Percentiles rank a stretch among this genome's conserved stretches.
These are phyloP conservation scores for Caloboletus firmus DNA, from an alignment of 1,284 basidiomycete species.

Conservation along the genomic window DNA sequence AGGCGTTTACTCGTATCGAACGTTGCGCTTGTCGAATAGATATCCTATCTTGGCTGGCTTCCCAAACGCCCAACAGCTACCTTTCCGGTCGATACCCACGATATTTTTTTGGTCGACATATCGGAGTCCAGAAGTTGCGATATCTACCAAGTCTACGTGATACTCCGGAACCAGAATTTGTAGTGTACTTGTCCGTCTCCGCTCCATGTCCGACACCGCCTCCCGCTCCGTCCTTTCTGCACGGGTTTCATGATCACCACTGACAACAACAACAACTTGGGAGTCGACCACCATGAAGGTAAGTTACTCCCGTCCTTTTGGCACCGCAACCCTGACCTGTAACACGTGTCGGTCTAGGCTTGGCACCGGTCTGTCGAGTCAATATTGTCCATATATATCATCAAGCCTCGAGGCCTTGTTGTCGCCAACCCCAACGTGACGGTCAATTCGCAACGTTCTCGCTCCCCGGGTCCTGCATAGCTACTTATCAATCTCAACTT, in stretches of 20 bases:
- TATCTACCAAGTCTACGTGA: no score
- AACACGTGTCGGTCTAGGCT: conserved; percentile 8
- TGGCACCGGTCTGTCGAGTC: background rate
- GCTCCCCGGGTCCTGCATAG: background rate
- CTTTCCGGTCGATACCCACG: conserved; percentile 6
- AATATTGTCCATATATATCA: conserved; percentile 19
- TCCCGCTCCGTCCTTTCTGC: background rate
- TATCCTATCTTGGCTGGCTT: conserved; percentile 4
- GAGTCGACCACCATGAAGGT: no score
- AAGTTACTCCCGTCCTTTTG: no score
- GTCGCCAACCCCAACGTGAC: conserved; percentile 14
- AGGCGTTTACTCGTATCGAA: background rate
- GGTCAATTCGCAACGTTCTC: conserved; percentile 13
- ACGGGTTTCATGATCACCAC: no score
- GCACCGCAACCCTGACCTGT: no score
- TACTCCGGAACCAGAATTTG: no score
- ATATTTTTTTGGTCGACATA: background rate
- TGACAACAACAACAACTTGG: no score
- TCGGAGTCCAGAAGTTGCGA: background rate
- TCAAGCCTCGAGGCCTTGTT: conserved; percentile 16
- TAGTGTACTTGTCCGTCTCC: no score
- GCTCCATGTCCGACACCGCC: background rate
- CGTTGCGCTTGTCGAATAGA: background rate
- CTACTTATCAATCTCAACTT: conserved; percentile 3
- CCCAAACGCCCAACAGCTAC: background rate